Base-by-base conservation (phyloP, 2,329 filamentous ascomycete species). In the Botrytis cinerea region DNA sequence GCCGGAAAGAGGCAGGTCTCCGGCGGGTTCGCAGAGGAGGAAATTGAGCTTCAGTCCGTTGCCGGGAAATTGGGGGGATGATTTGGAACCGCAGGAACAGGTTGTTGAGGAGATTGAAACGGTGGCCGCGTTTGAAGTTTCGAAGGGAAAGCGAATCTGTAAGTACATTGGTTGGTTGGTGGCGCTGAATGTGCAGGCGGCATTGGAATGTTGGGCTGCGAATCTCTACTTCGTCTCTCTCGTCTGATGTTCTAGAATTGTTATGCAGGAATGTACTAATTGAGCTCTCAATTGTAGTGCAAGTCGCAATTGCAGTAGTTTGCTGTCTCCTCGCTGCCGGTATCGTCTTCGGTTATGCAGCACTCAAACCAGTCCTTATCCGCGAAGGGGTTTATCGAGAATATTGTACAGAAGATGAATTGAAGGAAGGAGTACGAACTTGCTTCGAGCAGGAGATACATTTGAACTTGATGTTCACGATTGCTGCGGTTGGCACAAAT, bases 381-480 rank as follows among this genome's bases (percentile, higher is more conserved):
- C 83, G 85, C 20, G 91, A 94, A 80, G 90, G 90, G 4, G 91
- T 93, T 16, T 95, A 94, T 81, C 85, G 85, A 59, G 86, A 92
- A 68, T 82, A 86, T 48, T 96, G 93, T 79, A 87, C 85, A 10
- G 75, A 83, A 71, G 81, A 87, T 66, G 86, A 88, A 79, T 73
- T 88, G 32, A 82, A 86, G 1, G 80, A 84, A 7, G 84, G 83
- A 4, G 83, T 85, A 1, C 83, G 84, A 73, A 84, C 88, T 28
- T 91, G 89, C 79, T 88, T 86, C 75, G 84, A 85, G 74, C 89
- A 91, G 78, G 88, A 89, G 79, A 88, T 90, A 71, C 86, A 86
- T 74, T 87, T 97, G 73, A 97, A 97, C 81, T 85, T 97, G 77
- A 97, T 97, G 93, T 97, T 97, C 85, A 97, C 94, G 9, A 88